Evolutionary conservation across 2,329 filamentous ascomycete genomes (phyloP).

Genomic region (Trichoderma polysporum): DNA sequence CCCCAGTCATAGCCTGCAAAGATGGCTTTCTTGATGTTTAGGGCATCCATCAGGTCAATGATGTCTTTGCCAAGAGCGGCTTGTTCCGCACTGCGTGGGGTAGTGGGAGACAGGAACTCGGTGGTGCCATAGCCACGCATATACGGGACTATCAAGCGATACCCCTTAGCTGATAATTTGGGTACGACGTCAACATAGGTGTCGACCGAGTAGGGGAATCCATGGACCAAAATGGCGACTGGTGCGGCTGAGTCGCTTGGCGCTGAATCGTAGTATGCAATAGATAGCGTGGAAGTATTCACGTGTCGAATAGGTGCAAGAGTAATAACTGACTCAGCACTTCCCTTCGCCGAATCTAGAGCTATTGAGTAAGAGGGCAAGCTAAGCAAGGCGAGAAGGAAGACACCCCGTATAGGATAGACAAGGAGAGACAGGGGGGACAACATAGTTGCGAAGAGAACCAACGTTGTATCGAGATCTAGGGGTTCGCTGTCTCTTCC

Average conservation of each 20-base stretch:
- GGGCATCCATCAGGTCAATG: slow-evolving; percentile 29
- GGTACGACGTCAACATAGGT: slow-evolving; percentile 28
- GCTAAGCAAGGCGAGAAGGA: neutral
- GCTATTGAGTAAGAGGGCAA: neutral
- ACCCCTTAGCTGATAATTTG: slow-evolving; percentile 24
- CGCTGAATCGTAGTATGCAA: slow-evolving; percentile 26
- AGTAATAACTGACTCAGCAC: neutral
- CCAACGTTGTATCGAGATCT: neutral
- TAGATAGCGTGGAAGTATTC: slow-evolving; percentile 18
- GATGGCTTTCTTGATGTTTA: slow-evolving; percentile 28
- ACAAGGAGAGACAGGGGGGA: neutral
- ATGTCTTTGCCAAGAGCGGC: slow-evolving; percentile 30
- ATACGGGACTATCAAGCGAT: slow-evolving; percentile 31
- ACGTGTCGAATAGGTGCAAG: slow-evolving; percentile 19
- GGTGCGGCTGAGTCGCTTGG: slow-evolving; percentile 14
- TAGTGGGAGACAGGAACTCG: slow-evolving; percentile 24
- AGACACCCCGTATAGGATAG: neutral
- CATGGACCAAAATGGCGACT: slow-evolving; percentile 29
- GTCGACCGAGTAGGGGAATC: slow-evolving; percentile 31
- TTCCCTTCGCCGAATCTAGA: neutral
- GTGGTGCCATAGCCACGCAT: slow-evolving; percentile 31
- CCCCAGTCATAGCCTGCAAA: slow-evolving; percentile 34
- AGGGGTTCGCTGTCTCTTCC: neutral
- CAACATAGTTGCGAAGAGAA: neutral
- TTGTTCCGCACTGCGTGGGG: slow-evolving; percentile 30